Base-by-base conservation (phyloP, 2,329 filamentous ascomycete species). In the Trichoderma sp. region DNA sequence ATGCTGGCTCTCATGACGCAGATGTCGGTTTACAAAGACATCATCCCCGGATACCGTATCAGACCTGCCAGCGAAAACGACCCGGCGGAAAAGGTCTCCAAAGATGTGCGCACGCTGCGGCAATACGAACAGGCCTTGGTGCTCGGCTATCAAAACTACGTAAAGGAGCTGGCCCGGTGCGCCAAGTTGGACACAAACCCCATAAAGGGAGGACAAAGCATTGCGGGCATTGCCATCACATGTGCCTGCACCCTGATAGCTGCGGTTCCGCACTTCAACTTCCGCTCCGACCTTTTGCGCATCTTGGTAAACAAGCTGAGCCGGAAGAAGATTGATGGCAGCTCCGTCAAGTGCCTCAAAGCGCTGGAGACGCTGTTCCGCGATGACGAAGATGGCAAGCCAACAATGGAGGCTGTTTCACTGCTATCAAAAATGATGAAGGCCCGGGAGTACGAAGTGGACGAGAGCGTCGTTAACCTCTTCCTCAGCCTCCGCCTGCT, bases 21-120 rank as follows among this genome's bases (percentile, higher is more conserved):
- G 80, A 86, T 96, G 77, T 88, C 94, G 0, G 89, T 98, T 14
- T 99, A 95, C 84, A 97, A 95, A 79, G 96, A 98, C 79, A 87
- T 97, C 58, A 98, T 99, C 69, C 96, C 96, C 0, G 96, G 96
- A 26, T 99, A 99, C 79, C 87, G 96, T 70, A 98, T 99, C 82
- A 90, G 96, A 21, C 91, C 93, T 1, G 83, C 93, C 4, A 84
- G 86, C 0, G 93, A 96, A 70, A 91, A 93, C 37, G 89, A 90
- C 55, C 85, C 90, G 76, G 86, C 87, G 69, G 90, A 90, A 72
- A 96, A 96, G 78, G 82, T 98, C 1, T 97, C 94, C 5, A 97
- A 97, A 78, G 96, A 98, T 32, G 93, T 98, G 39, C 89, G 91
- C 76, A 91, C 89, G 73, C 81, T 97, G 71, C 88, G 94, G 66